Evolutionary conservation across 192 early-diverging fungal genomes (phyloP).

Genomic region (Lobosporangium transversale): DNA sequence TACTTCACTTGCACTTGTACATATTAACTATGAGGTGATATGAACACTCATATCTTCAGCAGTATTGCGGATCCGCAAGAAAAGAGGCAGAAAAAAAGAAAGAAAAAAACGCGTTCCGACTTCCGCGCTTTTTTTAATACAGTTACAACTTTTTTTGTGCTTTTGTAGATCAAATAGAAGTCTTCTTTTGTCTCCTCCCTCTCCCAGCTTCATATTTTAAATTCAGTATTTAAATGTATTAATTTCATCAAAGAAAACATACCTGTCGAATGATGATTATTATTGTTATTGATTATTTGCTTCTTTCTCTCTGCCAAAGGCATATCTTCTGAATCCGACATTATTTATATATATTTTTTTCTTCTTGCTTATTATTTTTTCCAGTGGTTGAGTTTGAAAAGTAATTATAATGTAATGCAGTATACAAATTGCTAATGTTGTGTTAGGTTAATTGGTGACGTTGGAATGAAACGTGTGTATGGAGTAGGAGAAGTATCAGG

Average conservation of each 20-base stretch:
- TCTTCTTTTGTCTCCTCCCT: background rate
- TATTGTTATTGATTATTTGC: background rate
- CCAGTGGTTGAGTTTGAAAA: too few relatives aligned
- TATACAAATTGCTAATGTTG: background rate
- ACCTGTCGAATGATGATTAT: conserved; percentile 20
- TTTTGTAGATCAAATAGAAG: too few relatives aligned
- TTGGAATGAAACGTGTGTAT: conserved; percentile 1
- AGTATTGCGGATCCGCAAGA: too few relatives aligned
- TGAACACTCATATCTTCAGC: too few relatives aligned
- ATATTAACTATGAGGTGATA: too few relatives aligned
- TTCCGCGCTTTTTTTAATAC: background rate
- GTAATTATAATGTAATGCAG: background rate
- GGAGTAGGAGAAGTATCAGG: background rate
- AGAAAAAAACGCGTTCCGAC: background rate
- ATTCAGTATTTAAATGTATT: too few relatives aligned
- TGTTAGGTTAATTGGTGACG: background rate
- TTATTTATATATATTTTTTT: conserved; percentile 13
- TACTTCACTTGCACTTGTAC: too few relatives aligned
- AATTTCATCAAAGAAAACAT: too few relatives aligned
- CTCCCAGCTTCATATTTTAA: background rate
- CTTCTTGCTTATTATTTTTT: too few relatives aligned
- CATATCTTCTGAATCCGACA: conserved; percentile 60
- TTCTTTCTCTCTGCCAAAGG: conserved; percentile 39
- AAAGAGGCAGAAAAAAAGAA: too few relatives aligned
- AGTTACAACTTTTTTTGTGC: background rate